A percentile compares a stretch with the other conserved stretches of the same genome.
Conservation (phyloP, 345 rosid genomes). For the Pistacia vera region DNA sequence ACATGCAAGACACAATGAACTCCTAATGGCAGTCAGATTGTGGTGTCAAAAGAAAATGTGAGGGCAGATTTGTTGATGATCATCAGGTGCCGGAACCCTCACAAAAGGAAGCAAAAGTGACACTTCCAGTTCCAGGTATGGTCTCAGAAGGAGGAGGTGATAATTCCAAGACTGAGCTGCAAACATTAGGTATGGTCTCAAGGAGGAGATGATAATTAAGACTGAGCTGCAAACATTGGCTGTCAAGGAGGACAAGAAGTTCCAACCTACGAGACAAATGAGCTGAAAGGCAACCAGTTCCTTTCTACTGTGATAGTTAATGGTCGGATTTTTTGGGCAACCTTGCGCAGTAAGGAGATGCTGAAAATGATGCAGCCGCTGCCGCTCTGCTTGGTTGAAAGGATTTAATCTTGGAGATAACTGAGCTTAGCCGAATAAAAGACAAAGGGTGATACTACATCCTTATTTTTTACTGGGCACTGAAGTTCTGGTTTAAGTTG, state of each 20-base stretch:
- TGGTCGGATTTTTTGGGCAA: constrained; percentile 66
- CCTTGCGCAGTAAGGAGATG: constrained; percentile 82
- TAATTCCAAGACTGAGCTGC: constrained; percentile 57
- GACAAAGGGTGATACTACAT: not conserved
- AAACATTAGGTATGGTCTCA: constrained; percentile 1
- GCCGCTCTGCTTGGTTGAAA: constrained; percentile 80
- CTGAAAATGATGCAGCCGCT: constrained; percentile 91
- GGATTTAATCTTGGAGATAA: constrained; percentile 18
- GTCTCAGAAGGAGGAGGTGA: constrained; percentile 34
- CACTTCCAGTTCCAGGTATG: constrained; percentile 19
- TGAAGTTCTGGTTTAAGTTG: no score
- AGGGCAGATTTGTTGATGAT: constrained; percentile 81
- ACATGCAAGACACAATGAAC: constrained; percentile 60
- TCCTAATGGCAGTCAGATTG: constrained; percentile 70
- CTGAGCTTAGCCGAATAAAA: constrained; percentile 28
- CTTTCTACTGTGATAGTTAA: constrained; percentile 78
- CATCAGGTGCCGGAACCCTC: constrained; percentile 52
- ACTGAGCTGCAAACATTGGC: constrained; percentile 80
- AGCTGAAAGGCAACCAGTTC: constrained; percentile 73
- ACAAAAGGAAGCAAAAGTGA: constrained; percentile 33
- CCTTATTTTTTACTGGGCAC: not conserved
- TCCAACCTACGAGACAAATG: constrained; percentile 72
- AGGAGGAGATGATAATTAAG: constrained; percentile 61
- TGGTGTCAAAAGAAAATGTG: constrained; percentile 85
- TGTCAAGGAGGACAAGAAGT: constrained; percentile 75